phyloP scores from a whole-genome alignment of 768 basidiomycete genomes.

The Leccinum fibrillosum region DNA sequence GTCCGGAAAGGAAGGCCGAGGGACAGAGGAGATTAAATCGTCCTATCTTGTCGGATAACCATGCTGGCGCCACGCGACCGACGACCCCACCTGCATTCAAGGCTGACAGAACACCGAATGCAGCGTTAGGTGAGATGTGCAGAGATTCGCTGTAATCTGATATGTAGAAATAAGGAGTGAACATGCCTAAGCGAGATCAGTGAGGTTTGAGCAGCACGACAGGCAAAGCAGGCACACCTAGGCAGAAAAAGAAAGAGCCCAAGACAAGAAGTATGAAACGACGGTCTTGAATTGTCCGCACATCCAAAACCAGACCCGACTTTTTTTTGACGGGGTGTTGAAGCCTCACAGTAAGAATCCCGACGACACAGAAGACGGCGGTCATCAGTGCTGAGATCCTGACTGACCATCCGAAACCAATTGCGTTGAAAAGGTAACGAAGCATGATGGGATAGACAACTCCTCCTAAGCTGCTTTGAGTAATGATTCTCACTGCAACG shows the following conservation, averaged over 20 bases:
- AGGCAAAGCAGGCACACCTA: conserved; percentile 42
- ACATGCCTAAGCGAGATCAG: conserved; percentile 46
- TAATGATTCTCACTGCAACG: conserved; percentile 15
- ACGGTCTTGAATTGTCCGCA: conserved; percentile 40
- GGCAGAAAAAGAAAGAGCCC: conserved; percentile 57
- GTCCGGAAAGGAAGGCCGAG: conserved; percentile 57
- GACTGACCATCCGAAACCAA: conserved; percentile 64
- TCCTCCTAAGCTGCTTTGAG: conserved; percentile 45
- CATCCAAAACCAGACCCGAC: conserved; percentile 20
- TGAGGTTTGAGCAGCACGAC: not conserved
- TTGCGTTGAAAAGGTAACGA: conserved; percentile 47
- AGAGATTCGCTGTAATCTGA: conserved; percentile 51
- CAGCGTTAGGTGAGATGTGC: conserved; percentile 34
- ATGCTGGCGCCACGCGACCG: conserved; percentile 63
- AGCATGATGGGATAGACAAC: conserved; percentile 68
- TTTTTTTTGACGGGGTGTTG: conserved; percentile 19
- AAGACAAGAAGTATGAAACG: conserved; percentile 50
- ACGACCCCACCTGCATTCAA: conserved; percentile 68
- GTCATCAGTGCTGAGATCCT: conserved; percentile 55
- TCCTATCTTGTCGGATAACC: conserved; percentile 62
- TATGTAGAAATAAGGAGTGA: conserved; percentile 72
- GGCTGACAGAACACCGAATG: conserved; percentile 58
- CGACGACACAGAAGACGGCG: conserved; percentile 43
- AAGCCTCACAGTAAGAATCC: conserved; percentile 46
- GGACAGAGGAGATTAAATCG: conserved; percentile 66